Evolutionary conservation across 495 filamentous ascomycete genomes (phyloP), one percentile per base, ranked within the genome.

Genomic region (Lasiosphaeris hirsuta): DNA sequence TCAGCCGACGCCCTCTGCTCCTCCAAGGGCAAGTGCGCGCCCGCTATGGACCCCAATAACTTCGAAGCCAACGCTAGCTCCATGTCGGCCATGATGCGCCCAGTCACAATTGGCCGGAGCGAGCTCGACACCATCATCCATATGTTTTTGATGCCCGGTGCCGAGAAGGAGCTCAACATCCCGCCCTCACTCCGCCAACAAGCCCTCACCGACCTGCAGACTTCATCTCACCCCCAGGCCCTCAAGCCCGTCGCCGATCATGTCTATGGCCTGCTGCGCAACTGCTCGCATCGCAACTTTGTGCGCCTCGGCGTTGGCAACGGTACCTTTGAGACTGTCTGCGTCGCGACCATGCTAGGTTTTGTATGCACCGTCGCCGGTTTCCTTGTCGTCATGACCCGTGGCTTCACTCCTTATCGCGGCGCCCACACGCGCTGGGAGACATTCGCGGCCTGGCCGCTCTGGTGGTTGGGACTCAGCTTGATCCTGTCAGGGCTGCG

Each of bases 211-310:
- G 68, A 63, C 13, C 60, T 76, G 34, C 54, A 55, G 1, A 40
- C 52, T 1, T 65, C 65, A 4, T 65, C 67, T 1, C 58, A 71
- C 45, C 64, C 73, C 4, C 48, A 55, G 18, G 57, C 63, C 17
- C 63, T 76, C 9, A 38, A 49, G 4, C 70, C 73, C 36, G 63
- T 74, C n/a, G 70, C 73, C 39, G 73, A 76, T 47, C 72, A 76
- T 58, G 68, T 68, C 39, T 74, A 74, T 55, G 65, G 73, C 43
- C 72, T 81, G 18, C 70, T 81, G 0, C 72, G 72, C 36, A 74
- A 75, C 61, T 81, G 78, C 66, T 76, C 76, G 43, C 77, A 80
- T 67, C 70, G 72, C 43, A 79, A 79, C 65, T 74, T 80, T 57
- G 75, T 80, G 17, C 71, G 74, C 44, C 71, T 76, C 10, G 74